Evolutionary conservation across 768 basidiomycete genomes (phyloP), one percentile per base, ranked within the genome.

Genomic region (Mycena galericulata): DNA sequence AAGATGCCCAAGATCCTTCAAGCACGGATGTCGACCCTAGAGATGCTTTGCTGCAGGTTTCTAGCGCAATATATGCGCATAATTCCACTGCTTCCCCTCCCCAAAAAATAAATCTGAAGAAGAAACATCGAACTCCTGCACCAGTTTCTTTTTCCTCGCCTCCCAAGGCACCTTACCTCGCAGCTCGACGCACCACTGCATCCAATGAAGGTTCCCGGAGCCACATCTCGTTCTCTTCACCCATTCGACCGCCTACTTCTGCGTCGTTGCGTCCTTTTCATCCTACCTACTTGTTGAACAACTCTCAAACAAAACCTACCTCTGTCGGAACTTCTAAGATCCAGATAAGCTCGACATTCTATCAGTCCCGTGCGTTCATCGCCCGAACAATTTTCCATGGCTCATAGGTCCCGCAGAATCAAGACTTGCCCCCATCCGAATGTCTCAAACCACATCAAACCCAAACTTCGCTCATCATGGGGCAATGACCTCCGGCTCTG

Each of bases 141-240:
- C 59, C 59, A 7, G 22, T 26, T 30, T 53, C 50, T n/a, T 64
- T 63, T 47, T 64, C 67, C 20, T 68, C 62, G n/a, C 56, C 62
- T 22, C 15, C 55, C 2, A 49, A 43, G 30, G 43, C 40, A 26
- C 49, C 56, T 45, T 14, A 38, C 15, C 46, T 20, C 17, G 29
- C 29, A 43, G 15, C 15, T 41, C 56, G 40, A 22, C 15, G 38
- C 38, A n/a, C 38, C 29, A 29, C 49, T 65, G 54, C 51, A 22
- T 20, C 43, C 20, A 26, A 51, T 14, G 20, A 59, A 24, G 43
- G 41, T 17, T 32, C 45, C 8, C 22, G 26, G 34, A 45, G 40
- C n/a, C 43, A 12, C 1, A 12, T 38, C 29, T 51, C 45, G 7
- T 49, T 59, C 30, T 68, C 67, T 45, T 68, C 67, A 15, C 67